These are phyloP conservation scores for Penicillium simplicissimum DNA, from an alignment of 495 filamentous ascomycete genomes.

Conservation along the genomic window DNA sequence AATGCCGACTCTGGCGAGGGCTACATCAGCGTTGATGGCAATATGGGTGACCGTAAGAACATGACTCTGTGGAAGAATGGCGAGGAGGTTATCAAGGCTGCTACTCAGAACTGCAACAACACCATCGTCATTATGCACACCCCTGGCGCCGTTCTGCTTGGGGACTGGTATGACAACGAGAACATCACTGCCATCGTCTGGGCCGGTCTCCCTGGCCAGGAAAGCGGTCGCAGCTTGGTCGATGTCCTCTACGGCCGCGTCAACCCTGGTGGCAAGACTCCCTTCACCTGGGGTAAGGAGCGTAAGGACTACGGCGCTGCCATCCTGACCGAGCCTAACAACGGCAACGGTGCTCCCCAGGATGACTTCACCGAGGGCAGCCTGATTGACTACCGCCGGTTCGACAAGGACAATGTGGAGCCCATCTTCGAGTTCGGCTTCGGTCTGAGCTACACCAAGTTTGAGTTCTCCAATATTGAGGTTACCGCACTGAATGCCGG, in stretches of 20 bases:
- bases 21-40: conserved; percentile 80
- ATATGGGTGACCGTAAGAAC: conserved; percentile 89
- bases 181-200: conserved; percentile 94
- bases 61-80: conserved; percentile 85
- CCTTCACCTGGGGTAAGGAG: conserved; percentile 83
- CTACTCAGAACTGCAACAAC: conserved; percentile 78
- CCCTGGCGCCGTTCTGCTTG: conserved; percentile 74
- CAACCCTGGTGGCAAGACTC: conserved; percentile 82
- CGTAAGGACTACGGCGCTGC: conserved; percentile 74
- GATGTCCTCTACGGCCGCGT: conserved; percentile 89
- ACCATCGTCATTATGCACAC: conserved; percentile 93
- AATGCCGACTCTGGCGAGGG: conserved; percentile 87
- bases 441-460: conserved; percentile 88
- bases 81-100: conserved; percentile 75
- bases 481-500: conserved; percentile 57
- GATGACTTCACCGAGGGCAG: conserved; percentile 79
- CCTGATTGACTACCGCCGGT: conserved; percentile 92
- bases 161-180: conserved; percentile 75
- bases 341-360: conserved; percentile 70
- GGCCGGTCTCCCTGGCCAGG: conserved; percentile 90
- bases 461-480: conserved; percentile 72
- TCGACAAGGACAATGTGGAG: conserved; percentile 72
- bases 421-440: conserved; percentile 92
- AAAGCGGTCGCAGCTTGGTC: conserved; percentile 85
- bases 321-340: conserved; percentile 74